Percentiles rank a stretch among this genome's conserved stretches.
These are phyloP conservation scores for Alternaria panax DNA, from an alignment of 2,329 filamentous ascomycete species.

Conservation along the genomic window DNA sequence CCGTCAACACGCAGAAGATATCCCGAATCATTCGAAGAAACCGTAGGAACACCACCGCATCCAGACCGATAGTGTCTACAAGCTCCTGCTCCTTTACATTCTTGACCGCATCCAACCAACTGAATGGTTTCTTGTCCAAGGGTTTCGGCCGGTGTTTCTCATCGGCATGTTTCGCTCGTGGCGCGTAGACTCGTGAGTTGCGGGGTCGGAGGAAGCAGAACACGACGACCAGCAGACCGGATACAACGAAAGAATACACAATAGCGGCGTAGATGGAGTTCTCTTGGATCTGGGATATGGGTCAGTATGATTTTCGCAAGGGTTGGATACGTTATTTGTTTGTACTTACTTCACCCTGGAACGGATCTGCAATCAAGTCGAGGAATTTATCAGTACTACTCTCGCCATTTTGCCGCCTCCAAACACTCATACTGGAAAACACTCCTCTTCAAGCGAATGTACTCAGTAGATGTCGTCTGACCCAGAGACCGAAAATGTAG, in stretches of 20 bases:
- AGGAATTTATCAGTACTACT: conserved; percentile 48
- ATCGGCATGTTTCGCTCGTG: conserved; percentile 91
- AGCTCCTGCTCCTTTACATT: conserved; percentile 78
- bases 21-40: conserved; percentile 90
- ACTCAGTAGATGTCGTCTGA: background rate
- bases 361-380: conserved; percentile 51
- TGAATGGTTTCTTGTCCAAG: conserved; percentile 83
- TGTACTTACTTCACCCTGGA: conserved; percentile 41
- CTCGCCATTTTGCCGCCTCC: conserved; percentile 18
- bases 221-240: conserved; percentile 73
- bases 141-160: conserved; percentile 85
- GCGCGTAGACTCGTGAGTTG: conserved; percentile 90
- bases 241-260: conserved; percentile 78
- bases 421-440: conserved; percentile 18
- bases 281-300: conserved; percentile 58
- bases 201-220: conserved; percentile 93
- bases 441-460: conserved; percentile 10
- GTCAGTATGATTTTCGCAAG: background rate
- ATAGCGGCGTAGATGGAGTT: conserved; percentile 81
- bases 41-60: conserved; percentile 87
- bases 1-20: conserved; percentile 77
- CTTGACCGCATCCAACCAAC: conserved; percentile 82
- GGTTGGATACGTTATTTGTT: background rate
- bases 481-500: background rate
- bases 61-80: conserved; percentile 84